Percentiles rank a stretch among this genome's conserved stretches.
These are phyloP conservation scores for Thielaviopsis populi DNA, from an alignment of 2,329 filamentous ascomycete genomes.

Conservation along the genomic window DNA sequence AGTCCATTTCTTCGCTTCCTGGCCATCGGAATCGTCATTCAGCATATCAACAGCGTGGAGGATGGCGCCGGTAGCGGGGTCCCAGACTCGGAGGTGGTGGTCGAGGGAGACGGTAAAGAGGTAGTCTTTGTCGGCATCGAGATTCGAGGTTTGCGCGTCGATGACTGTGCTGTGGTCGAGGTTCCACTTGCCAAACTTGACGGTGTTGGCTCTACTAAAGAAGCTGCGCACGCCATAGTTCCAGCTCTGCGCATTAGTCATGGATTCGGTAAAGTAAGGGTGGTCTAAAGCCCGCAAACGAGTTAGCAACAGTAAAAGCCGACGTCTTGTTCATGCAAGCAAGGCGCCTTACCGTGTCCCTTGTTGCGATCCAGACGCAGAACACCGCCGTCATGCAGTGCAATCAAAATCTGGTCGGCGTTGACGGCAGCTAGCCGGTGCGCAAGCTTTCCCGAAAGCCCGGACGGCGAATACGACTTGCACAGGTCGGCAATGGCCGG, in stretches of 20 bases:
- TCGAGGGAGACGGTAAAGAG: conserved; percentile 71
- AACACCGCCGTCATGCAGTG: conserved; percentile 65
- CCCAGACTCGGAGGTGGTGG: conserved; percentile 81
- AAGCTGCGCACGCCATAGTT: conserved; percentile 49
- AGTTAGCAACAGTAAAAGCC: conserved; percentile 17
- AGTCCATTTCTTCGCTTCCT: conserved; percentile 57
- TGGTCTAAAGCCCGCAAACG: conserved; percentile 19
- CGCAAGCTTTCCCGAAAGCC: conserved; percentile 61
- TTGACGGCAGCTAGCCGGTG: conserved; percentile 67
- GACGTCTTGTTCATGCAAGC: background rate
- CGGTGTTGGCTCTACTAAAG: conserved; percentile 47
- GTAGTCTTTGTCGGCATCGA: conserved; percentile 34
- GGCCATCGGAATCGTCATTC: conserved; percentile 46
- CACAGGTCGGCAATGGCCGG: conserved; percentile 61
- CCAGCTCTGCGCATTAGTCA: conserved; percentile 62
- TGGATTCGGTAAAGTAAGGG: conserved; percentile 50
- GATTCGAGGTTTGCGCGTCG: conserved; percentile 40
- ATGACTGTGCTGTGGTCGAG: conserved; percentile 55
- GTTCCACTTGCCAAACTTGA: conserved; percentile 47
- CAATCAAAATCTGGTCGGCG: conserved; percentile 60
- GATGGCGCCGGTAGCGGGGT: conserved; percentile 64
- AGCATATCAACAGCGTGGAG: conserved; percentile 66
- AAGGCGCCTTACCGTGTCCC: conserved; percentile 28
- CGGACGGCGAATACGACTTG: conserved; percentile 57
- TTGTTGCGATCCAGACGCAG: conserved; percentile 51